A percentile compares a stretch with the other conserved stretches of the same genome.
phyloP scores from a whole-genome alignment of 208 protist species.

The Leishmania lainsoni region DNA sequence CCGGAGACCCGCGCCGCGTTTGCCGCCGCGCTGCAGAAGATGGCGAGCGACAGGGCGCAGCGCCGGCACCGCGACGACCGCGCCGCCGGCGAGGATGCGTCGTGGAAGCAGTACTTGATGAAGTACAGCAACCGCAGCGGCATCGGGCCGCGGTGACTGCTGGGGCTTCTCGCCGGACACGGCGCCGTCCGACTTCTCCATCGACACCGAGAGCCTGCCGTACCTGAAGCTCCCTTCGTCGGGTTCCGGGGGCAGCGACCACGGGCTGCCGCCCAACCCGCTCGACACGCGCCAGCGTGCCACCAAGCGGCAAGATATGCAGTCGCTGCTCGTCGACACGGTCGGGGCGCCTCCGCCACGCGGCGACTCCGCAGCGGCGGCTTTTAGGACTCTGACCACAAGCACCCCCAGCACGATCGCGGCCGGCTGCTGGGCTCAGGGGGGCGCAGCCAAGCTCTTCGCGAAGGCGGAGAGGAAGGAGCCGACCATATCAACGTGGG shows the following conservation, averaged over 20 bases:
- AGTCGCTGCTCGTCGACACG: conserved; percentile 24
- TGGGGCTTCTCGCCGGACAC: conserved; percentile 28
- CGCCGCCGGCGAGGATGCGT: conserved; percentile 43
- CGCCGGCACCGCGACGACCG: conserved; percentile 27
- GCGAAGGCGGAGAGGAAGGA: conserved; percentile 17
- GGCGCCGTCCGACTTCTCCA: conserved; percentile 53
- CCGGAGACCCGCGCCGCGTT: conserved; percentile 64
- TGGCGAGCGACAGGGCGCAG: conserved; percentile 42
- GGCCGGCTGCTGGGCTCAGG: conserved; percentile 44
- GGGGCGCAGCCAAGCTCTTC: conserved; percentile 48
- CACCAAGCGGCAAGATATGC: conserved; percentile 55
- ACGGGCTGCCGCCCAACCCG: conserved; percentile 62
- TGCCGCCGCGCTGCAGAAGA: conserved; percentile 36
- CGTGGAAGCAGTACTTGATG: conserved; percentile 75
- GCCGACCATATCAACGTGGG: conserved; percentile 38
- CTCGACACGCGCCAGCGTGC: conserved; percentile 75
- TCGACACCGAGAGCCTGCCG: conserved; percentile 54
- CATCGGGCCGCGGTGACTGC: conserved; percentile 3
- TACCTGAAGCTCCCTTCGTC: conserved; percentile 60
- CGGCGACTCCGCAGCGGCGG: background rate
- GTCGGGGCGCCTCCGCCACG: background rate
- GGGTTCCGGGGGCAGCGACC: conserved; percentile 41
- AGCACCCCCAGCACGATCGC: conserved; percentile 14
- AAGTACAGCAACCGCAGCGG: conserved; percentile 36
- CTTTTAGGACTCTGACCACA: conserved; percentile 6